phyloP scores from a whole-genome alignment of 352 stramenopile genomes.

The Phytophthora pistaciae region DNA sequence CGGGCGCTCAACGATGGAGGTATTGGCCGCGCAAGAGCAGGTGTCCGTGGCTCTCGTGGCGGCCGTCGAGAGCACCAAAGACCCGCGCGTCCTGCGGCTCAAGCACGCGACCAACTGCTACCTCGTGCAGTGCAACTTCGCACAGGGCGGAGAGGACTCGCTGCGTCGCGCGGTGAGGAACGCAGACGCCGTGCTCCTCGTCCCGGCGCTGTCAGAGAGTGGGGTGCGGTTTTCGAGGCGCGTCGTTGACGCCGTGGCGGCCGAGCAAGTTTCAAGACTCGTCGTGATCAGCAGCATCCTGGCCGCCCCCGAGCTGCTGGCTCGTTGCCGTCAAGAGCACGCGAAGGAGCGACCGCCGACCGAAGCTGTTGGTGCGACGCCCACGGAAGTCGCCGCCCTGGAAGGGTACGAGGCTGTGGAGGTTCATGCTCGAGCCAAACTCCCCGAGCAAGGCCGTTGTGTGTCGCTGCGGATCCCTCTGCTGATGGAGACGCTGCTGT shows the following conservation, averaged over 20 bases:
- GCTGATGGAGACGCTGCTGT: conserved; percentile 82
- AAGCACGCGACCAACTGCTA: conserved; percentile 67
- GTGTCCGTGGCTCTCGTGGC: conserved; percentile 61
- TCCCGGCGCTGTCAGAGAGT: conserved; percentile 65
- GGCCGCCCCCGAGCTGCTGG: conserved; percentile 49
- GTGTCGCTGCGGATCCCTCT: conserved; percentile 73
- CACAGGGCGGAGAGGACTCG: conserved; percentile 39
- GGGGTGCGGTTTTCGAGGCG: conserved; percentile 74
- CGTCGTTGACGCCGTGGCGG: conserved; percentile 63
- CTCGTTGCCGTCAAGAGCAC: conserved; percentile 31
- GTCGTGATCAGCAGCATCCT: conserved; percentile 79
- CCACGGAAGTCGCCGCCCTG: conserved; percentile 22
- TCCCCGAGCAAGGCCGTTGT: conserved; percentile 49
- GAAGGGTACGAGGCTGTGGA: conserved; percentile 74
- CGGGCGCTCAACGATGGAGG: conserved; percentile 63
- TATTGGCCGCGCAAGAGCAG: conserved; percentile 47
- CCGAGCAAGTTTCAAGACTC: conserved; percentile 58
- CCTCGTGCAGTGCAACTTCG: conserved; percentile 68
- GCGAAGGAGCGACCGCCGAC: conserved; percentile 19
- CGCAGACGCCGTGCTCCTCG: conserved; percentile 69
- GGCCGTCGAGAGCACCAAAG: conserved; percentile 64
- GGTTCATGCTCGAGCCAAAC: conserved; percentile 56
- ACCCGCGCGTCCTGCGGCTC: conserved; percentile 56
- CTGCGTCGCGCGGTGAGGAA: conserved; percentile 74
- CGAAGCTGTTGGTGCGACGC: conserved; percentile 29